Base-by-base conservation (phyloP, 495 filamentous ascomycete species). In the Penicillium verhagenii region DNA sequence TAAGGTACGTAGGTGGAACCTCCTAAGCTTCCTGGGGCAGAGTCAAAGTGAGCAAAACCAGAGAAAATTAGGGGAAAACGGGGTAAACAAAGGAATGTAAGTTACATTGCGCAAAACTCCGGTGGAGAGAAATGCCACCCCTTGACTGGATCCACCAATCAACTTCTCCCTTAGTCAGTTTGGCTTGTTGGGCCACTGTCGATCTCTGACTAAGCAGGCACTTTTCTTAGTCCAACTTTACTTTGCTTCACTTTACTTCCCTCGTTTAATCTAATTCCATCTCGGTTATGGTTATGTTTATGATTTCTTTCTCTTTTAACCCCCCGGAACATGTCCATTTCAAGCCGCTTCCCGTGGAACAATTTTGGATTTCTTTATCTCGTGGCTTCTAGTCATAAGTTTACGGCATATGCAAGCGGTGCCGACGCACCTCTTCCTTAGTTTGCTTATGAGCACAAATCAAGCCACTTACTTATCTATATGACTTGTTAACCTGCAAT, bases 261-360 rank as follows among this genome's bases (percentile, higher is more conserved):
- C 28, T 39, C 10, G n/a, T 13, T 26, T 44, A 44, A 14, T 25
- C 42, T n/a, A 23, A 5, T 20, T 24, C 14, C 14, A 26, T 26
- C 33, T 35, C 28, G 33, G 14, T 35, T 35, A n/a, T 35, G 13
- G 16, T n/a, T n/a, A n/a, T n/a, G n/a, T n/a, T n/a, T n/a, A n/a
- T n/a, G n/a, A n/a, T n/a, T n/a, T n/a, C n/a, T n/a, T n/a, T 35
- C 33, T 45, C 20, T 25, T 26, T 7, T 21, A n/a, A n/a, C n/a
- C n/a, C n/a, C 42, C 42, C 43, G 43, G 51, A 53, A 28, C 47
- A 45, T 54, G 39, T 21, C 42, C 43, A 14, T 39, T 54, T 54
- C 23, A 35, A 39, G 52, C n/a, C n/a, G n/a, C n/a, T n/a, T n/a
- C n/a, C n/a, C n/a, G n/a, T n/a, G n/a, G n/a, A n/a, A n/a, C n/a